Percentiles rank a stretch among this genome's conserved stretches.
phyloP scores from a whole-genome alignment of 2,329 filamentous ascomycete species.

The Tolypocladium amazonense region DNA sequence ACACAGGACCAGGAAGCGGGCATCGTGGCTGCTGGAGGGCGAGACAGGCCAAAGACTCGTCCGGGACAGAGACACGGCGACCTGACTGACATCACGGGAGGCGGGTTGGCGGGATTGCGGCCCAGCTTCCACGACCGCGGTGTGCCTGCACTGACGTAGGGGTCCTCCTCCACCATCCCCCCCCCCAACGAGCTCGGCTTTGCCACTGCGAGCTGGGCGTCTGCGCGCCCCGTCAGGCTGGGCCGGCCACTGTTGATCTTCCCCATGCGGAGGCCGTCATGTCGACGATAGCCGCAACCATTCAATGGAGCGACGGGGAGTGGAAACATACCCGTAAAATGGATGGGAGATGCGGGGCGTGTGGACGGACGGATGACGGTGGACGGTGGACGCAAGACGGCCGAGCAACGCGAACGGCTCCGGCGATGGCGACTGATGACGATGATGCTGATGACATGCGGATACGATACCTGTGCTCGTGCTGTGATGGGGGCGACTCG shows the following conservation, averaged over 20 bases:
- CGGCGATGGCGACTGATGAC: neutral
- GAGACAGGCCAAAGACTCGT: neutral
- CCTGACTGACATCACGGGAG: slow-evolving; percentile 1
- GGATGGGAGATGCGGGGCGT: neutral
- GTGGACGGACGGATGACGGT: neutral
- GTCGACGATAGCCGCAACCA: neutral
- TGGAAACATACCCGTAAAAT: neutral
- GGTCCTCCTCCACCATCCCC: neutral
- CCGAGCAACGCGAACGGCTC: neutral
- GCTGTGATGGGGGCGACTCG: neutral
- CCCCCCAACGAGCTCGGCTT: neutral
- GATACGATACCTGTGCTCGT: neutral
- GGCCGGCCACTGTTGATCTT: neutral
- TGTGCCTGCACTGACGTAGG: slow-evolving; percentile 1
- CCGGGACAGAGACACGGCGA: neutral
- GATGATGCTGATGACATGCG: neutral
- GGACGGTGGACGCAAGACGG: neutral
- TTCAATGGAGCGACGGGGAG: neutral
- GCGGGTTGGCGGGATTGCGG: neutral
- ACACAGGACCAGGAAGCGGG: neutral
- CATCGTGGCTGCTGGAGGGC: neutral
- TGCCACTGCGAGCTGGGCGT: neutral
- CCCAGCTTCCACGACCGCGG: neutral
- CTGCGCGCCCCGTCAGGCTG: neutral
- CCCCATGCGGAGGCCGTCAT: neutral